Percentiles rank a stretch among this genome's conserved stretches.
phyloP scores from a whole-genome alignment of 805 yeast genomes.

The Jamesozyma lodderae region DNA sequence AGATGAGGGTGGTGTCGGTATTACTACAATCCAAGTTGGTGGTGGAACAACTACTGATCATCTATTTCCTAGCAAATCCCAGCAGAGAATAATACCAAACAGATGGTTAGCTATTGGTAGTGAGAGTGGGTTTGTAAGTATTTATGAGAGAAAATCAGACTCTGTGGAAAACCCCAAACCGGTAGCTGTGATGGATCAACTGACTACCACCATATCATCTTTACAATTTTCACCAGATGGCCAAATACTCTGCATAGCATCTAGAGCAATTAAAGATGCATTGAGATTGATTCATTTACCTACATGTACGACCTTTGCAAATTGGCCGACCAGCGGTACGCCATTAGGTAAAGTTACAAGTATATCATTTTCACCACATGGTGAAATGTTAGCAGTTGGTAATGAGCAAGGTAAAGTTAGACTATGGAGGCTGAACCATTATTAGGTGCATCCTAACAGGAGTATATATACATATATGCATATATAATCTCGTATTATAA shows the following conservation, averaged over 20 bases:
- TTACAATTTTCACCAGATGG: conserved; percentile 78
- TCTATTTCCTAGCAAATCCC: conserved; percentile 17
- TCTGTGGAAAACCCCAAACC: conserved; percentile 34
- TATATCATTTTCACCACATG: conserved; percentile 67
- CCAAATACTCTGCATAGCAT: conserved; percentile 77
- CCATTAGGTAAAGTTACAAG: conserved; percentile 91
- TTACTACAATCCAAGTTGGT: conserved; percentile 68
- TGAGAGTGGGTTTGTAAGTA: conserved; percentile 78
- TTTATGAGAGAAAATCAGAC: conserved; percentile 52
- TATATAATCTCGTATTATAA: no score
- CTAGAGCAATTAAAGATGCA: conserved; percentile 79
- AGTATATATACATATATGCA: no score
- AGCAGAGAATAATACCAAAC: conserved; percentile 30
- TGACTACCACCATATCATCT: conserved; percentile 71
- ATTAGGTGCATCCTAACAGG: conserved; percentile 35
- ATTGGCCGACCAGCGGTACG: conserved; percentile 97
- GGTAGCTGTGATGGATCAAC: conserved; percentile 58
- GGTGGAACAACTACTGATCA: conserved; percentile 36
- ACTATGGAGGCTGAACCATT: conserved; percentile 82
- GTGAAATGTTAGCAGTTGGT: conserved; percentile 80
- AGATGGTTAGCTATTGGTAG: conserved; percentile 87
- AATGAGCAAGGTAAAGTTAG: conserved; percentile 87
- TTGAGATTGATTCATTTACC: conserved; percentile 82
- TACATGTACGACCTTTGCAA: conserved; percentile 72
- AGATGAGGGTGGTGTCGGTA: conserved; percentile 79